These are phyloP conservation scores for Jacaranda copaia DNA, from an alignment of 257 asterid genomes.

Conservation along the genomic window DNA sequence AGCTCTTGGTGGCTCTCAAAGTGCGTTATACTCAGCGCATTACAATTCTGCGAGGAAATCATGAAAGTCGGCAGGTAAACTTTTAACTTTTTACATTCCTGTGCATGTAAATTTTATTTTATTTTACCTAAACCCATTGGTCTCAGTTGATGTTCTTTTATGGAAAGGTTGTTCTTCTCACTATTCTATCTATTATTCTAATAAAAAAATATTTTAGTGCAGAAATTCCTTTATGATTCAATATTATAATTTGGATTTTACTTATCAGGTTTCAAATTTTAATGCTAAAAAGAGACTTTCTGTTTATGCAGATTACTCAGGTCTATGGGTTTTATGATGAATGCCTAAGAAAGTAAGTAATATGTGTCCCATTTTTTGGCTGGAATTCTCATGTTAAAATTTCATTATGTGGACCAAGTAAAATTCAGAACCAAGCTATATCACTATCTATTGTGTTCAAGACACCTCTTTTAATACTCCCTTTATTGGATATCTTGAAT, in stretches of 20 bases:
- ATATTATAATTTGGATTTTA: background rate
- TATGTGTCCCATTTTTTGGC: background rate
- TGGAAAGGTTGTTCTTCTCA: slow-evolving; percentile 15
- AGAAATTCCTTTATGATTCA: background rate
- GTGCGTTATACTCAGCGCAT: slow-evolving; percentile 66
- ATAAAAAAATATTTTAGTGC: background rate
- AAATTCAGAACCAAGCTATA: slow-evolving; percentile 1
- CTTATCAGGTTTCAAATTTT: background rate
- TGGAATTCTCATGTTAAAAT: slow-evolving; percentile 1
- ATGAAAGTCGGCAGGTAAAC: slow-evolving; percentile 70
- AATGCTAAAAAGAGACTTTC: slow-evolving; percentile 17
- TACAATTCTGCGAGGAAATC: slow-evolving; percentile 65
- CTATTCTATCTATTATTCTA: too few relatives aligned
- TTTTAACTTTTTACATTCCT: background rate
- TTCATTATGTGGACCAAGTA: background rate
- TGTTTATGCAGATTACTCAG: slow-evolving; percentile 46
- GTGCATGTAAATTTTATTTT: background rate
- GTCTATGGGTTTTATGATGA: slow-evolving; percentile 54
- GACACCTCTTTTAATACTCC: background rate
- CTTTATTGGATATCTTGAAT: background rate
- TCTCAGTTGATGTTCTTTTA: slow-evolving; percentile 9
- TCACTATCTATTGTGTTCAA: background rate
- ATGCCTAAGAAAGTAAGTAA: slow-evolving; percentile 50
- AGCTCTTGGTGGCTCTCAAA: slow-evolving; percentile 68
- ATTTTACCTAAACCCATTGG: background rate